These are phyloP conservation scores for Corrigiola litoralis DNA, from an alignment of 179 eudicot genomes.

Conservation along the genomic window DNA sequence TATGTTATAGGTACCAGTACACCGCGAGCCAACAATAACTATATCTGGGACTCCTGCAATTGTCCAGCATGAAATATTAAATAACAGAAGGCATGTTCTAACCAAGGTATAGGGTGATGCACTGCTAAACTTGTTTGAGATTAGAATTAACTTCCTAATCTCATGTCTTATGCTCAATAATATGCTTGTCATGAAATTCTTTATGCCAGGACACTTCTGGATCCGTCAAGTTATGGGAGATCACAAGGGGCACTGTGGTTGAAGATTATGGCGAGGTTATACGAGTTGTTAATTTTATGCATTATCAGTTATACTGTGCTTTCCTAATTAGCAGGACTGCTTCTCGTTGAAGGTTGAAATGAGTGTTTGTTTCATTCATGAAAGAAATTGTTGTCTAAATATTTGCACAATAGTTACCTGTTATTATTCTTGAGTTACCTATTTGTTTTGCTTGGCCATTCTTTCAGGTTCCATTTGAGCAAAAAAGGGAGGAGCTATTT, in stretches of 20 bases:
- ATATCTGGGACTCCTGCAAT: slow-evolving; percentile 80
- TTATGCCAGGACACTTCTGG: slow-evolving; percentile 75
- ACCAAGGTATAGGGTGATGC: slow-evolving; percentile 64
- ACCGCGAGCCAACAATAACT: slow-evolving; percentile 54
- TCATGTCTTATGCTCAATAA: neutral
- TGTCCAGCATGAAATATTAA: slow-evolving; percentile 88
- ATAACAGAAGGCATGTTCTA: slow-evolving; percentile 88
- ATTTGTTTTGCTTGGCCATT: slow-evolving; percentile 14
- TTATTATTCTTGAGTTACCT: slow-evolving; percentile 9
- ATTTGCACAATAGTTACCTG: neutral
- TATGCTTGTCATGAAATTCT: slow-evolving; percentile 12
- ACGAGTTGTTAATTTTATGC: neutral
- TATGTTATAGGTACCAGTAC: slow-evolving; percentile 64
- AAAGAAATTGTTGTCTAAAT: neutral
- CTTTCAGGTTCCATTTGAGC: slow-evolving; percentile 79
- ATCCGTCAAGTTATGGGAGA: slow-evolving; percentile 96
- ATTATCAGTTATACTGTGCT: neutral
- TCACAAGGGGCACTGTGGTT: slow-evolving; percentile 74
- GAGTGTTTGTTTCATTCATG: neutral
- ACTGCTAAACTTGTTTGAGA: neutral
- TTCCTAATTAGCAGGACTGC: no score
- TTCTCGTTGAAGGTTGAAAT: no score
- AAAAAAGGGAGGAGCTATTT: slow-evolving; percentile 82
- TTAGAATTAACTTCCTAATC: neutral
- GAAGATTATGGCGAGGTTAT: slow-evolving; percentile 86